Base-by-base conservation (phyloP, 2,329 filamentous ascomycete genomes). In the Alternaria longipes region DNA sequence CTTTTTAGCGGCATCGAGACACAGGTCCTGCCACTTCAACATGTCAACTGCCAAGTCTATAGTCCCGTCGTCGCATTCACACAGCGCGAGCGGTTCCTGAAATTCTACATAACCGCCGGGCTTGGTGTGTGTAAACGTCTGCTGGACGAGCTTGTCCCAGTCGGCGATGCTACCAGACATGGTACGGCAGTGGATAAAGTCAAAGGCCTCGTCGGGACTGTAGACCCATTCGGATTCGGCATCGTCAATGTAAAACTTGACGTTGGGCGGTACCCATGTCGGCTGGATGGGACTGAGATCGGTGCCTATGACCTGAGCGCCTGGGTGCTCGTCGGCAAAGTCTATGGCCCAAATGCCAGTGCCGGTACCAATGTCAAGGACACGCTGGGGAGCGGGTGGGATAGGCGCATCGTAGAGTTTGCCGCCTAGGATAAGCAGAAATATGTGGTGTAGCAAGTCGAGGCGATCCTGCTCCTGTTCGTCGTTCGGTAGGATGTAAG, bases 211-310 rank as follows among this genome's bases (percentile, higher is more conserved):
- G 47, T 66, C 59, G 12, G 66, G 54, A 8, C 55, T 44, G 38
- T 77, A 78, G 5, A 77, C 66, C 80, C 80, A 81, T 16, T 79
- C 75, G 34, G 69, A 66, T 60, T 81, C 78, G 52, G 74, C 74
- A 56, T 81, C 78, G 69, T 81, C 80, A 55, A 81, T 77, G 65
- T 80, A 76, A 71, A 81, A 81, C 54, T 75, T 74, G 26, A 73
- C 72, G 57, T 81, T 81, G 0, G 79, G 74, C 2, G 80, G 79
- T 11, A 79, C 71, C 75, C 75, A 79, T 22, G 67, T 74, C 11
- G 78, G 77, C 60, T 80, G 78, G 53, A 80, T 78, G 59, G 78
- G 77, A 7, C 64, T 71, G 6, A 80, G 68, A 45, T 80, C 78
- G 22, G 73, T 79, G 51, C 78, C 78, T 3, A 78, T 40, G 42